Percentiles rank a stretch among this genome's conserved stretches.
Evolutionary conservation across 306 rosid genomes (phyloP).

Genomic region (Cicer bijugum): DNA sequence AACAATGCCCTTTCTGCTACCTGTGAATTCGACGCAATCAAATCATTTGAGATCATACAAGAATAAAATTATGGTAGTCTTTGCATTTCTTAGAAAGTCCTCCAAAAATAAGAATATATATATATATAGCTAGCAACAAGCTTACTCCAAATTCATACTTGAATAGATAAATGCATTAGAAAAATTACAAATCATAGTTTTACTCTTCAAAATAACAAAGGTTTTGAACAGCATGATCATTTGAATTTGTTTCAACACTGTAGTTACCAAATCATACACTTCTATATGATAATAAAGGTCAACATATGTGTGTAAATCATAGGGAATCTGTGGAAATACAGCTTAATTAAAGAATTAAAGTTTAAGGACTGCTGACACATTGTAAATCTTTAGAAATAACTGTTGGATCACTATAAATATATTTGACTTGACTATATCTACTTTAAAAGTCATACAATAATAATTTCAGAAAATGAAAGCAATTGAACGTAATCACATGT

Average conservation of each 20-base stretch:
- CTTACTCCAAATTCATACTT: background rate
- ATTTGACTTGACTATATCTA: too few species aligned
- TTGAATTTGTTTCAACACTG: constrained; percentile 13
- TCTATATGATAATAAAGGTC: background rate
- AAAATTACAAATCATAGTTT: background rate
- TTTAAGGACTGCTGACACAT: background rate
- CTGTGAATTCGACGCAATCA: constrained; percentile 53
- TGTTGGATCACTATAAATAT: too few species aligned
- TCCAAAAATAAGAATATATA: too few species aligned
- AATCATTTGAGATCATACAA: constrained; percentile 15
- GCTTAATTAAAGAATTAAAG: background rate
- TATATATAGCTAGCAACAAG: background rate
- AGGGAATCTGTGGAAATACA: background rate
- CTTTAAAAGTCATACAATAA: too few species aligned
- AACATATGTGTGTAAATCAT: background rate
- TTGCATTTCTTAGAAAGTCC: too few species aligned
- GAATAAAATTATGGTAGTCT: background rate
- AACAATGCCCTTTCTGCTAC: constrained; percentile 97
- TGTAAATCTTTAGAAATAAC: too few species aligned
- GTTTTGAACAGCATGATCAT: background rate
- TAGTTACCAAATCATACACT: constrained; percentile 10
- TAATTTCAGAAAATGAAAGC: too few species aligned
- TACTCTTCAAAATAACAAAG: background rate
- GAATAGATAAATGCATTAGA: constrained; percentile 1
- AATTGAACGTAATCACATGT: too few species aligned